phyloP scores from a whole-genome alignment of 208 protist genomes.

The Trypanosoma caninum region DNA sequence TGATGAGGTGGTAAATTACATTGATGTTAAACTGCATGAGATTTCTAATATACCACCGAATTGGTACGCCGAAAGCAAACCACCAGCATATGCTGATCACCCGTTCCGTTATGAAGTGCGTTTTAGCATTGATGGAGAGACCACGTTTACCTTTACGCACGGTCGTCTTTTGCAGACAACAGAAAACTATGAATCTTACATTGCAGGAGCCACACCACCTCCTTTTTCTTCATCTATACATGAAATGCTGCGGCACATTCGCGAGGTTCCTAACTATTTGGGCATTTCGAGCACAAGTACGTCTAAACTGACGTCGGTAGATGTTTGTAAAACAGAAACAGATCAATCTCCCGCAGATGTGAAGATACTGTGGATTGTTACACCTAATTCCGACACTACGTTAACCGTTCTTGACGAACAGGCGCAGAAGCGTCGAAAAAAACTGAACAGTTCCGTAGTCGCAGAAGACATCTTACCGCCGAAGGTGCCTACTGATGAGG shows the following conservation, averaged over 20 bases:
- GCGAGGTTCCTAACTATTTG: constrained; percentile 46
- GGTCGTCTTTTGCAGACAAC: constrained; percentile 55
- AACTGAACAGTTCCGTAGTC: constrained; percentile 14
- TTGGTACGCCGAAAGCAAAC: constrained; percentile 43
- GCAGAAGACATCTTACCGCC: constrained; percentile 28
- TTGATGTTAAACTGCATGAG: constrained; percentile 70
- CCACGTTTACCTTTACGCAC: constrained; percentile 32
- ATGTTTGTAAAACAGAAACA: not conserved
- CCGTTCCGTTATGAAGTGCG: constrained; percentile 26
- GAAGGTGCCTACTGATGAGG: constrained; percentile 38
- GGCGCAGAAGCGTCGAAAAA: constrained; percentile 26
- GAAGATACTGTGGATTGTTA: constrained; percentile 34
- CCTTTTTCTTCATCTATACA: constrained; percentile 23
- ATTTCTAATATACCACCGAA: constrained; percentile 53
- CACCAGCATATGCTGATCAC: constrained; percentile 20
- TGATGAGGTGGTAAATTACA: constrained; percentile 43
- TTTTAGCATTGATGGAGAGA: constrained; percentile 17
- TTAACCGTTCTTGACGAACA: constrained; percentile 15
- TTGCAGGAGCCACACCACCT: constrained; percentile 38
- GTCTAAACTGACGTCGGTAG: constrained; percentile 14
- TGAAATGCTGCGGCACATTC: constrained; percentile 47
- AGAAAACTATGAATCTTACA: constrained; percentile 58
- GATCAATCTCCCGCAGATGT: not conserved
- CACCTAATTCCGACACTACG: constrained; percentile 12
- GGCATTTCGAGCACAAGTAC: not conserved